Base-by-base conservation (phyloP, 2,329 filamentous ascomycete genomes). In the Pseudogymnoascus sp. region DNA sequence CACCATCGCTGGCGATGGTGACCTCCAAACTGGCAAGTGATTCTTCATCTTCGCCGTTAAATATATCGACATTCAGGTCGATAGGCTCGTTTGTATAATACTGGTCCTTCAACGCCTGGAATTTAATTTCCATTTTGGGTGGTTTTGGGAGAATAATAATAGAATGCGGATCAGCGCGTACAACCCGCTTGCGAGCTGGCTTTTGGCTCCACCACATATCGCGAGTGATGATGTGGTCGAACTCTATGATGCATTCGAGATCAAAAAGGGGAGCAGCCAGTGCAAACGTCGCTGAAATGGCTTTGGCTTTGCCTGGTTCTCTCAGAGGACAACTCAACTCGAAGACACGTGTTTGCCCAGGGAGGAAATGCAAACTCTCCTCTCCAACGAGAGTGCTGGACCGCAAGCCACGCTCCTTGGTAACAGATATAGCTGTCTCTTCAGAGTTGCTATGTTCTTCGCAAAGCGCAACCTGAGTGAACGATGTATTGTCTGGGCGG, bases 61-160 rank as follows among this genome's bases (percentile, higher is more conserved):
- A 70, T 2, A 97, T 77, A 45, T 88, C 83, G 39, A 97, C 79
- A 0, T 81, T 76, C 22, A 97, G 73, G 5, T 78, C 78, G 28
- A 97, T 83, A 0, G 78, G 74, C 75, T 99, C 94, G 69, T 95
- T 89, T 1, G 89, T 90, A 72, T 96, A 97, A 73, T 93, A 95
- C 62, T 92, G 87, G 11, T 84, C 81, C 62, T 82, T 78, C 6
- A 87, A 75, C 41, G 84, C 81, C 2, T 83, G 78, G 8, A 91
- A 76, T 25, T 78, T 82, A 52, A 99, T 84, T 68, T 91, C 86
- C 78, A 99, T 85, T 75, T 97, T 97, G 0, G 94, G 94, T 28
- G 93, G 94, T 67, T 95, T 90, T 1, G 94, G 93, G 61, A 92
- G 80, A 23, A 99, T 86, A 62, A 84, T 87, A 62, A 96, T 83